Percentiles rank a stretch among this genome's conserved stretches.
Conservation (phyloP, 2,329 filamentous ascomycete genomes). For the Ophiostoma tasmaniense region DNA sequence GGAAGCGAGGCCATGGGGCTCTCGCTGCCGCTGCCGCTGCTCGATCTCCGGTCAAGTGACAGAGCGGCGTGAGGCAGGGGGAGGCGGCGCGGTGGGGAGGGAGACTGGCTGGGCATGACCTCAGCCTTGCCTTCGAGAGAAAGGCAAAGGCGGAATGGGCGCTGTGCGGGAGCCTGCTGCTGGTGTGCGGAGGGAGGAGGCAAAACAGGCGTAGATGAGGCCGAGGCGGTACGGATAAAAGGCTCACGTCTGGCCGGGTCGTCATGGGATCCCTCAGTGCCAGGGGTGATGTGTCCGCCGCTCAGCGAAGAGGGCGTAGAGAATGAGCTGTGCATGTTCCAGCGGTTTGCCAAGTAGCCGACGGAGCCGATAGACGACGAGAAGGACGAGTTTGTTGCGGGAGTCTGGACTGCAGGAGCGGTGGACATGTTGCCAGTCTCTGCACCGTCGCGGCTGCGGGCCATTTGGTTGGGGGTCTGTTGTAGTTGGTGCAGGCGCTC, state of each 20-base stretch:
- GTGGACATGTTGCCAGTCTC: neutral
- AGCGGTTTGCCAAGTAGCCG: slow-evolving; percentile 47
- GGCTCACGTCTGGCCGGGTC: slow-evolving; percentile 40
- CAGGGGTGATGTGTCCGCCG: slow-evolving; percentile 24
- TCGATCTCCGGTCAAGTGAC: neutral
- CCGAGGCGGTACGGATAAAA: slow-evolving; percentile 32
- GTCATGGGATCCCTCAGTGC: slow-evolving; percentile 23
- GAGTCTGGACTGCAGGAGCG: neutral
- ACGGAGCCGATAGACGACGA: slow-evolving; percentile 27
- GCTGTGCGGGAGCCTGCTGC: slow-evolving; percentile 21
- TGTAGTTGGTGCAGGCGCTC: slow-evolving; percentile 12
- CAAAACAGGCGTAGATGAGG: slow-evolving; percentile 25
- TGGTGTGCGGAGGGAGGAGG: slow-evolving; percentile 23
- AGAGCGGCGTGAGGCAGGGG: slow-evolving; percentile 31
- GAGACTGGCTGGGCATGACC: slow-evolving; percentile 60
- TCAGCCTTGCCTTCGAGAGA: slow-evolving; percentile 89
- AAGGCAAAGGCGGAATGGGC: slow-evolving; percentile 63
- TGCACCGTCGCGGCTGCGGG: neutral
- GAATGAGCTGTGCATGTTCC: slow-evolving; percentile 46
- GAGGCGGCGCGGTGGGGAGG: slow-evolving; percentile 57
- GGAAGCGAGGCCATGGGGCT: slow-evolving; percentile 38
- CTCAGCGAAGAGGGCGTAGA: slow-evolving; percentile 39
- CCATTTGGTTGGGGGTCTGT: neutral
- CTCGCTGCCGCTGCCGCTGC: slow-evolving; percentile 21
- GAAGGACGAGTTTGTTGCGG: slow-evolving; percentile 17